These are phyloP conservation scores for Fusarium sp. DNA, from an alignment of 2,329 filamentous ascomycete genomes.

Conservation along the genomic window DNA sequence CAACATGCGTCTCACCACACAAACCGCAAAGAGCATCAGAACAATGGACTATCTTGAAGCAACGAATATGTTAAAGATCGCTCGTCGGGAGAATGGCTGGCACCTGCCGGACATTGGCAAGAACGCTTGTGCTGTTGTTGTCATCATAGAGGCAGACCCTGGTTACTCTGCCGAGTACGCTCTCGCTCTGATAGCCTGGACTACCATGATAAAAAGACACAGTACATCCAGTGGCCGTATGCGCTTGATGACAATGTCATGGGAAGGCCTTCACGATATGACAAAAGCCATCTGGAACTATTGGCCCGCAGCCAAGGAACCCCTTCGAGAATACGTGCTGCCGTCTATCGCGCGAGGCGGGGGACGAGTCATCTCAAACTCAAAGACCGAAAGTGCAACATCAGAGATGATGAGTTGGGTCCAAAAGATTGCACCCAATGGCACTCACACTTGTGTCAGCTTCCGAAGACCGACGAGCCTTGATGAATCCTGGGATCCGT, in stretches of 20 bases:
- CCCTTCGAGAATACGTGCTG: neutral
- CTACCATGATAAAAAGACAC: neutral
- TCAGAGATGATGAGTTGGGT: neutral
- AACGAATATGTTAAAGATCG: neutral
- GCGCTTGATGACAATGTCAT: neutral
- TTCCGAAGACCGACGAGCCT: neutral
- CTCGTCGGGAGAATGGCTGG: neutral
- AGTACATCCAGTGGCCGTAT: accelerated
- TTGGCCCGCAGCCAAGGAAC: neutral
- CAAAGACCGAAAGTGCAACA: neutral
- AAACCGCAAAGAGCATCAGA: neutral
- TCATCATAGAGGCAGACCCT: neutral
- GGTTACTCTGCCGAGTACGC: neutral
- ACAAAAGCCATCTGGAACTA: neutral
- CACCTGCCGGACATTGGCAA: neutral
- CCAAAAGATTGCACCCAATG: neutral
- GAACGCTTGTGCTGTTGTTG: neutral
- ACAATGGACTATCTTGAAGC: neutral
- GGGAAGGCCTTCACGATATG: neutral
- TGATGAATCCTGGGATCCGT: neutral
- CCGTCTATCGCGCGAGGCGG: neutral
- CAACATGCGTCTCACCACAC: neutral
- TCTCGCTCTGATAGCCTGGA: neutral
- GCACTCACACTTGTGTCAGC: neutral
- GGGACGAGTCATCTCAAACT: neutral